Evolutionary conservation across 148 eudicot genomes (phyloP), one percentile per base, ranked within the genome.

Genomic region (Chenopodium quinoa): DNA sequence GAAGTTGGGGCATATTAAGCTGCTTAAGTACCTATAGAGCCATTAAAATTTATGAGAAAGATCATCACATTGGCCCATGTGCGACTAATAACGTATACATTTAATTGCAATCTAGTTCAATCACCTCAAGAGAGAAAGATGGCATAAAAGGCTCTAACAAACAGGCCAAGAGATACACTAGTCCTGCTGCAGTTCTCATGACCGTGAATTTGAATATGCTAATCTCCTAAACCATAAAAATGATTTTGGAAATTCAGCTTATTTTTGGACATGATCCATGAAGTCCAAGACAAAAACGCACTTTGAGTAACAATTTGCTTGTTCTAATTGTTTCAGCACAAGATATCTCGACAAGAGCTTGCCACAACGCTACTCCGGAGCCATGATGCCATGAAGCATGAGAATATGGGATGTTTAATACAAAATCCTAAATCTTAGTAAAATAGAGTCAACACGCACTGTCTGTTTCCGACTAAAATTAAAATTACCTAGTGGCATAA

Each of bases 61-160:
- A 58, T 75, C 31, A 70, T 20, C 44, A 46, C 67, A 83, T 64
- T 12, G 12, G 56, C 12, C 72, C 37, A 66, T 48, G 27, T 34
- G 34, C 44, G 6, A 58, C 47, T 13, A 9, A 23, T 62, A 47
- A 5, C 19, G 64, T 2, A 84, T 1, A 84, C 3, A 13, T 77
- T 56, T 52, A 22, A 32, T 29, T 23, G 58, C 60, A 81, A 68
- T 58, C 7, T 54, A 75, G 69, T 71, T 76, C 76, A 83, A 77
- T 84, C 85, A 93, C 98, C 97, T 91, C 93, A 69, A 62, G 37
- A 20, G 97, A 89, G 81, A 94, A 91, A 52, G 98, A 94, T 78
- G 98, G 98, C 89, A 94, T 93, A 75, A 88, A 94, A 60, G 98
- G 98, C 89, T 94, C 98, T 37, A 94, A 84, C 47, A 94, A 89